phyloP scores from a whole-genome alignment of 1,284 basidiomycete species.

The Cutaneotrichosporon sp. region DNA sequence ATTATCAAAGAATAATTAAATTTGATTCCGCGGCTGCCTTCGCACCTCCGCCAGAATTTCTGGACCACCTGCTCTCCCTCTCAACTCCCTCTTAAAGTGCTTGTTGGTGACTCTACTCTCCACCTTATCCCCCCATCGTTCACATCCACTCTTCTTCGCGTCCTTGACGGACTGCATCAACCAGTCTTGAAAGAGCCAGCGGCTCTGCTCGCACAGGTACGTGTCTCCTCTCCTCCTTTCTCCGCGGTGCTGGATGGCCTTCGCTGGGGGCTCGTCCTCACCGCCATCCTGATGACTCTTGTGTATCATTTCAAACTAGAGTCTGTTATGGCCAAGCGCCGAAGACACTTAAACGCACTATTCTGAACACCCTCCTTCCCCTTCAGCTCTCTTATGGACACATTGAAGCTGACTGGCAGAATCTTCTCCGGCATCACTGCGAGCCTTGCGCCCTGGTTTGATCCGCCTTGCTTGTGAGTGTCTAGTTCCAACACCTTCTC shows the following conservation, averaged over 20 bases:
- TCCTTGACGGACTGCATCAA: slow-evolving; percentile 3
- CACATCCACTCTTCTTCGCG: background rate
- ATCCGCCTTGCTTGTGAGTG: slow-evolving; percentile 17
- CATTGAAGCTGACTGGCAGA: slow-evolving; percentile 11
- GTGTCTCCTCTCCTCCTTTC: slow-evolving; percentile 6
- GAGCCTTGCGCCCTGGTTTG: slow-evolving; percentile 11
- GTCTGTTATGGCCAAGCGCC: slow-evolving; percentile 55
- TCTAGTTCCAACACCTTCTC: slow-evolving; percentile 11
- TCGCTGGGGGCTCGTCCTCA: background rate
- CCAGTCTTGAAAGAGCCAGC: slow-evolving; percentile 11
- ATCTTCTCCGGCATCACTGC: slow-evolving; percentile 1
- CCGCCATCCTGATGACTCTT: slow-evolving; percentile 44
- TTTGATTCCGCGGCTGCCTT: slow-evolving; percentile 15
- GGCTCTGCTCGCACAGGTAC: slow-evolving; percentile 18
- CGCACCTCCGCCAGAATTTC: slow-evolving; percentile 19
- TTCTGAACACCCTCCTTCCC: slow-evolving; percentile 41
- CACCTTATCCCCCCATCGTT: slow-evolving; percentile 3
- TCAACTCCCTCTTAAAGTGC: slow-evolving; percentile 7
- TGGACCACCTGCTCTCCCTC: background rate
- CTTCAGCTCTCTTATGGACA: background rate
- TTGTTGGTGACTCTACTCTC: background rate
- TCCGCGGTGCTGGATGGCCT: slow-evolving; percentile 10
- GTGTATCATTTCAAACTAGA: slow-evolving; percentile 56
- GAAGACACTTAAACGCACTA: slow-evolving; percentile 54
- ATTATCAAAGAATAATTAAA: slow-evolving; percentile 17